These are phyloP conservation scores for Cucumis variabilis DNA, from an alignment of 331 rosid species.

Conservation along the genomic window DNA sequence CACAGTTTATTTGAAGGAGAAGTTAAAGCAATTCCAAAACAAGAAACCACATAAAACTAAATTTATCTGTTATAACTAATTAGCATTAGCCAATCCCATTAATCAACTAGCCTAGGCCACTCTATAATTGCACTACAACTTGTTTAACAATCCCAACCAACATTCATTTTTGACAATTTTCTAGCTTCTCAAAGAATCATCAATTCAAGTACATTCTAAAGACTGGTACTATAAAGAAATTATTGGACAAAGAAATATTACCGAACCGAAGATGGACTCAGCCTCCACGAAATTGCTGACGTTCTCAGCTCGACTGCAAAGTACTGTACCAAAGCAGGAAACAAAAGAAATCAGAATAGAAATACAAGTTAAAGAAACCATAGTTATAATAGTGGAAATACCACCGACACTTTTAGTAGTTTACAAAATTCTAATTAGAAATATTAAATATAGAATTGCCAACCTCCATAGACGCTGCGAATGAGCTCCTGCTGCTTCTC, in stretches of 20 bases:
- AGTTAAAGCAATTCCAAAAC: neutral
- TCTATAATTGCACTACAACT: neutral
- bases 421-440: neutral
- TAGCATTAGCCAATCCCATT: neutral
- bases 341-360: conserved; percentile 8
- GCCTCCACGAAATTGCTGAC: conserved; percentile 92
- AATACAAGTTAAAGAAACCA: neutral
- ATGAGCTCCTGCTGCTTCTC: conserved; percentile 91
- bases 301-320: conserved; percentile 88
- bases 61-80: neutral
- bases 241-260: conserved; percentile 35
- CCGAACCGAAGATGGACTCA: conserved; percentile 85
- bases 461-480: conserved; percentile 88
- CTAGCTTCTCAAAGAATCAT: neutral
- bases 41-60: neutral
- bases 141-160: neutral
- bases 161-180: neutral
- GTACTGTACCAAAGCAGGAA: conserved; percentile 50
- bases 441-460: conserved; percentile 14
- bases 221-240: neutral
- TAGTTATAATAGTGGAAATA: conserved; percentile 14
- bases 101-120: neutral
- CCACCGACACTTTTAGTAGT: neutral
- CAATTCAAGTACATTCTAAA: neutral
- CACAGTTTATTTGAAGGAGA: conserved; percentile 7